Evolutionary conservation across 371 early-diverging fungal species (phyloP).

Genomic region (Mucor ambiguus): DNA sequence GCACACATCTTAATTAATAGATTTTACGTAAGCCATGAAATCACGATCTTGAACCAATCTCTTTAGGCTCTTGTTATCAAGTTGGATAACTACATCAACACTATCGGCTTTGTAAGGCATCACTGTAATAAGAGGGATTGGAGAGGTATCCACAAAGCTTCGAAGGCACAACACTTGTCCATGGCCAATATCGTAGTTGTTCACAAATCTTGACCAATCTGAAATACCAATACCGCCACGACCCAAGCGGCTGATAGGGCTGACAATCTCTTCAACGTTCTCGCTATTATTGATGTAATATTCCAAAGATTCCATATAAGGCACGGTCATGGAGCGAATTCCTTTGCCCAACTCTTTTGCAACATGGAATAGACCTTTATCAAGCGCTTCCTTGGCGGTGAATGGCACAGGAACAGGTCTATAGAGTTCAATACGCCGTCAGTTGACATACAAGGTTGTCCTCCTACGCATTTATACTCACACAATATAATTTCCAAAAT

Average conservation of each 20-base stretch:
- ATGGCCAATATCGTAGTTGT: conserved; percentile 13
- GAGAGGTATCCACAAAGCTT: conserved; percentile 22
- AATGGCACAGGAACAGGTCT: conserved; percentile 12
- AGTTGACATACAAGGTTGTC: too few relatives aligned
- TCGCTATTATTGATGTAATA: conserved; percentile 13
- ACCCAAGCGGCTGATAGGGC: conserved; percentile 8
- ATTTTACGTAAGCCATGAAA: conserved; percentile 7
- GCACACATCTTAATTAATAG: conserved; percentile 1
- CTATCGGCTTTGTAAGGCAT: conserved; percentile 8
- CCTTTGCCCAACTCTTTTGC: conserved; percentile 5
- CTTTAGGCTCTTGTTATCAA: conserved; percentile 13
- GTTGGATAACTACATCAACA: conserved; percentile 16
- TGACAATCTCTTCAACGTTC: conserved; percentile 5
- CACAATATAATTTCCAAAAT: conserved; percentile 22
- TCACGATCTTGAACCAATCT: conserved; percentile 17
- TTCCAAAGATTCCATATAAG: conserved; percentile 25
- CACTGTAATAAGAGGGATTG: conserved; percentile 12
- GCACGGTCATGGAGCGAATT: conserved; percentile 1
- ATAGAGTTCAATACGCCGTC: background rate
- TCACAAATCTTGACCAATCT: conserved; percentile 22
- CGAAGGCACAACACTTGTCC: conserved; percentile 9
- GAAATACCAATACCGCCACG: conserved; percentile 16
- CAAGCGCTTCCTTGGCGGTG: conserved; percentile 3
- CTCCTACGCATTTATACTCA: background rate
- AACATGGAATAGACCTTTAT: conserved; percentile 7